Conservation (phyloP, 768 basidiomycete species). For the Cyathus striatus region DNA sequence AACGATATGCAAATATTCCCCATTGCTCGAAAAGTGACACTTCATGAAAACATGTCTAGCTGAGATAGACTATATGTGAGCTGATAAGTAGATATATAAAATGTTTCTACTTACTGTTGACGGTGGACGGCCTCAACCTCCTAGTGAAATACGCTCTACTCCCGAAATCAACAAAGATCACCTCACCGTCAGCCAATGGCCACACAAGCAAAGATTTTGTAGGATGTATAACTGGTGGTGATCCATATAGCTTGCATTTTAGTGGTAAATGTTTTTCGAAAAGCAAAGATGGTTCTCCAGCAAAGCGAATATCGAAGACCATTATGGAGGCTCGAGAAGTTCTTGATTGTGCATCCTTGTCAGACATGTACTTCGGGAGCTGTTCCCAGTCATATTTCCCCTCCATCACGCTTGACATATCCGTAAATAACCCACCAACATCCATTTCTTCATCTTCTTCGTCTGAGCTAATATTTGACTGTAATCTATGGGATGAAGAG, state of each 20-base stretch:
- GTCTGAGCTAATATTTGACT: not conserved
- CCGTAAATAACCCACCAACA: not conserved
- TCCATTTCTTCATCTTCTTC: not conserved
- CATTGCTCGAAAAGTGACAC: slow-evolving; percentile 16
- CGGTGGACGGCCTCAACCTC: slow-evolving; percentile 17
- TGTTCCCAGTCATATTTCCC: not conserved
- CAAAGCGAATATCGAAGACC: not conserved
- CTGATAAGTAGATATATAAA: not conserved
- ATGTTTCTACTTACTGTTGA: slow-evolving; percentile 9
- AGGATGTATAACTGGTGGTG: slow-evolving; percentile 20
- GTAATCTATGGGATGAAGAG: too few species aligned
- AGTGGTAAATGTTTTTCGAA: slow-evolving; percentile 1
- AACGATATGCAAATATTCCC: slow-evolving; percentile 15
- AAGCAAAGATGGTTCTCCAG: not conserved
- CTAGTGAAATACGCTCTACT: slow-evolving; percentile 19
- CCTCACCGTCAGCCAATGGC: slow-evolving; percentile 17
- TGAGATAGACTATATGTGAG: slow-evolving; percentile 3
- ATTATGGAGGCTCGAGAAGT: not conserved
- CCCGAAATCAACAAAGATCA: slow-evolving; percentile 18
- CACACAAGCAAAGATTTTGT: slow-evolving; percentile 15
- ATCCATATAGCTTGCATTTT: slow-evolving; percentile 14
- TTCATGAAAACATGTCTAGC: slow-evolving; percentile 20
- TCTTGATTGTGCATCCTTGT: not conserved
- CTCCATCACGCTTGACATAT: not conserved
- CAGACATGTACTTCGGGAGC: not conserved